Evolutionary conservation across 768 basidiomycete genomes (phyloP).

Genomic region (Porpolomopsis calyptriformis): DNA sequence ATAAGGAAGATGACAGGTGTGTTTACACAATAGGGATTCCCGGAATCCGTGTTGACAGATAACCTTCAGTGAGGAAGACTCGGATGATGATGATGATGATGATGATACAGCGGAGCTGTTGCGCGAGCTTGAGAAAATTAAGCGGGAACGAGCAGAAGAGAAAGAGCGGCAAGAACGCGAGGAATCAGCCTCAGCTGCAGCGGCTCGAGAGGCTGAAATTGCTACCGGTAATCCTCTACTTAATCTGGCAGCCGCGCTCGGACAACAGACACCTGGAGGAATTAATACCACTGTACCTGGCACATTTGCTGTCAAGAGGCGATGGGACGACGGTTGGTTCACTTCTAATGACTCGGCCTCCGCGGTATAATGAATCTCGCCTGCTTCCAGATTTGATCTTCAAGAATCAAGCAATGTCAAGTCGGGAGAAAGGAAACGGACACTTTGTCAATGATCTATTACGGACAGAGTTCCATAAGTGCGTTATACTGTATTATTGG

Average conservation of each 20-base stretch:
- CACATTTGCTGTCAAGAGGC: conserved; percentile 81
- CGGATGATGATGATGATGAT: conserved; percentile 42
- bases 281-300: conserved; percentile 66
- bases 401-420: conserved; percentile 88
- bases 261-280: conserved; percentile 53
- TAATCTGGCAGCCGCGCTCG: conserved; percentile 85
- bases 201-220: conserved; percentile 68
- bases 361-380: conserved; percentile 2
- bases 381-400: conserved; percentile 73
- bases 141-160: conserved; percentile 90
- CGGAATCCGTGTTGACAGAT: background rate
- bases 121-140: conserved; percentile 97
- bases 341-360: conserved; percentile 4
- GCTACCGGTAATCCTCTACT: conserved; percentile 82
- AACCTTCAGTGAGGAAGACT: conserved; percentile 35
- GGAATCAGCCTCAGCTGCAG: conserved; percentile 47
- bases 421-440: conserved; percentile 50
- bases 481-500: conserved; percentile 16
- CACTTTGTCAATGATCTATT: conserved; percentile 94
- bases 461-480: conserved; percentile 91
- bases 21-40: background rate
- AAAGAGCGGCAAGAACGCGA: conserved; percentile 75
- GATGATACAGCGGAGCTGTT: conserved; percentile 90
- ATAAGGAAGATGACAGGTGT: conserved; percentile 25
- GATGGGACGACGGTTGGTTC: conserved; percentile 86